phyloP scores from a whole-genome alignment of 441 rosid genomes.

The Aquilaria agallochum region DNA sequence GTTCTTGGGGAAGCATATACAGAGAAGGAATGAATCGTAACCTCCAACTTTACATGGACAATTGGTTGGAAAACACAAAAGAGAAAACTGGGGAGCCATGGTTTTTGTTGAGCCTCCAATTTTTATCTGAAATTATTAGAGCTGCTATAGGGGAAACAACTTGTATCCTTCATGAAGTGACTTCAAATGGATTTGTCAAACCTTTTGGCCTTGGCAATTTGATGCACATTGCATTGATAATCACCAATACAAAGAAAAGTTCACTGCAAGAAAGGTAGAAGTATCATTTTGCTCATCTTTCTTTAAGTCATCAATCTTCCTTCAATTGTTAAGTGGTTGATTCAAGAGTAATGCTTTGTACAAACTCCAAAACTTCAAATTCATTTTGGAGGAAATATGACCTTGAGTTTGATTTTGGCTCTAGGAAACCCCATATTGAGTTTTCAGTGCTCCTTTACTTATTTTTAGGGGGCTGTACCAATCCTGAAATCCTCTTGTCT shows the following conservation, averaged over 20 bases:
- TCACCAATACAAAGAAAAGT: slow-evolving; percentile 96
- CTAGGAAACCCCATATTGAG: background rate
- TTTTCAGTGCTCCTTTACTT: background rate
- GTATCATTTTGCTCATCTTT: no score
- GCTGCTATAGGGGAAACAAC: slow-evolving; percentile 84
- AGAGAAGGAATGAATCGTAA: slow-evolving; percentile 59
- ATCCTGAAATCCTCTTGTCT: no score
- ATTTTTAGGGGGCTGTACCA: no score
- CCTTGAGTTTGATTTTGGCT: no score
- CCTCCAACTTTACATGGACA: slow-evolving; percentile 37
- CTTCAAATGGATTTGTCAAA: slow-evolving; percentile 33
- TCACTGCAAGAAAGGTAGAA: slow-evolving; percentile 96
- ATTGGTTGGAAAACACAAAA: slow-evolving; percentile 65
- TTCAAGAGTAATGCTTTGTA: no score
- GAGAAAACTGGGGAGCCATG: slow-evolving; percentile 98
- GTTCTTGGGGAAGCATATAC: slow-evolving; percentile 87
- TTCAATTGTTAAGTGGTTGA: background rate
- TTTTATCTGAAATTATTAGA: slow-evolving; percentile 66
- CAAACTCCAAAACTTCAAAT: no score
- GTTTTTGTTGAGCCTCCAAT: slow-evolving; percentile 92
- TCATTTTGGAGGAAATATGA: no score
- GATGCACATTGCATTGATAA: slow-evolving; percentile 97
- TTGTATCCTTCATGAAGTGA: slow-evolving; percentile 47
- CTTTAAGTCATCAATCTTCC: no score
- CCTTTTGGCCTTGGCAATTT: slow-evolving; percentile 70